phyloP scores from a whole-genome alignment of 2,329 filamentous ascomycete genomes.

The Colletotrichum sp. region DNA sequence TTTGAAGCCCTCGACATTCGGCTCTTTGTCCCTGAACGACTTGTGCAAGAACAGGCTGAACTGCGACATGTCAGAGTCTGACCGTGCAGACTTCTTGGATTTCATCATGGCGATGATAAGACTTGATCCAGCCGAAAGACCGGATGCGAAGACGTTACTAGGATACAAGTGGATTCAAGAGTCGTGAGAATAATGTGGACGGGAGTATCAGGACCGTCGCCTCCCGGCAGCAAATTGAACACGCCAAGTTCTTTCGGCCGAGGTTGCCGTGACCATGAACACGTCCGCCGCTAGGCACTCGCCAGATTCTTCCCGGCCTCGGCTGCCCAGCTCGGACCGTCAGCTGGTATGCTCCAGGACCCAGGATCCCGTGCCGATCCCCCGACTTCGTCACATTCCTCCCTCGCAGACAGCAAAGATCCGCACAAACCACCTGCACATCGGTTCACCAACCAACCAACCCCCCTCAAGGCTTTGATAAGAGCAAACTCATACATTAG shows the following conservation, averaged over 20 bases:
- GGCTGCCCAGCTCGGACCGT: neutral
- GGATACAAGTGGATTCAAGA: neutral
- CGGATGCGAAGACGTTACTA: neutral
- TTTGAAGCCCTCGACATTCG: neutral
- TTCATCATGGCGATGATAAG: neutral
- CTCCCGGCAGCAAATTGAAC: rapidly evolving
- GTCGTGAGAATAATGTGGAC: neutral
- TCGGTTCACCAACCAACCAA: neutral
- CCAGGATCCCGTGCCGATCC: neutral
- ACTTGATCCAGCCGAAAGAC: neutral
- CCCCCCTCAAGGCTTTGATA: neutral
- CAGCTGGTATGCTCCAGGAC: neutral
- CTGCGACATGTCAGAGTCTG: neutral
- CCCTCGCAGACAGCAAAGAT: neutral
- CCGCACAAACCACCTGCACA: neutral
- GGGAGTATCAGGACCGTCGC: neutral
- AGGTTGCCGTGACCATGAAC: neutral
- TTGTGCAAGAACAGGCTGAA: neutral
- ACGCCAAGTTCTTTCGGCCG: neutral
- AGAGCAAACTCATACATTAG: neutral
- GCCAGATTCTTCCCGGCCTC: neutral
- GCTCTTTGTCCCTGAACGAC: neutral
- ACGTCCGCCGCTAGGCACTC: neutral
- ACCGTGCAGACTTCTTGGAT: neutral
- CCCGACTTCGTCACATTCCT: neutral